Base-by-base conservation (phyloP, 371 early-diverging fungal genomes). In the Mucor racemosus region DNA sequence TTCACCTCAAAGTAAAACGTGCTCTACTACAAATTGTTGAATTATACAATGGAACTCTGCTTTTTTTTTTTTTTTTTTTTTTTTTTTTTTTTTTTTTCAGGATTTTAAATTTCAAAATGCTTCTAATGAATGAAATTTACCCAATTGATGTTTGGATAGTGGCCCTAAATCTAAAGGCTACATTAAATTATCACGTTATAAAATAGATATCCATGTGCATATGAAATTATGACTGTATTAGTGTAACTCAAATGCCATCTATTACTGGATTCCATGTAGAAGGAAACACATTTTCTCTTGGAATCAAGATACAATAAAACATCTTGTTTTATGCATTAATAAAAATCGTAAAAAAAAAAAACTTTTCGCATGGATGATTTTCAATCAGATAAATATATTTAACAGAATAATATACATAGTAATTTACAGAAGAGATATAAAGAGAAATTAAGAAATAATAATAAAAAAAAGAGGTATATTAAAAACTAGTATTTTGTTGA, bases 401-500 rank as follows among this genome's bases (percentile, higher is more conserved):
- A 13, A 10, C 13, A 50, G 50, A 44, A 7, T 50, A 21, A 26
- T 50, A 21, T 50, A 50, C 26, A 50, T 26, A 21, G 13, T 26
- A 21, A 50, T 19, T 50, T 50, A 50, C 50, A 50, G 50, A 7
- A 19, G 26, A 1, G 50, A 21, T 50, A 17, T 21, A 21, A 21
- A 26, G 3, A 50, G n/a, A 50, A 11, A 50, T 10, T 9, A 41
- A 41, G 5, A 41, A 14, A 41, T 1, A 10, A 19, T 4, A 19
- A 26, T 1, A 50, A 21, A 21, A 8, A 26, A 50, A 48, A 50
- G 21, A 7, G 50, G 50, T 60, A 41, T 41, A 42, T n/a, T 13
- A 58, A 35, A 58, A 19, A 5, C 38, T 61, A 61, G 19, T 41
- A 48, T 50, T 61, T 61, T 11, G 62, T 61, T 35, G 62, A 50